Conservation (phyloP, 2,329 filamentous ascomycete species). For the Nothophoma quercina region DNA sequence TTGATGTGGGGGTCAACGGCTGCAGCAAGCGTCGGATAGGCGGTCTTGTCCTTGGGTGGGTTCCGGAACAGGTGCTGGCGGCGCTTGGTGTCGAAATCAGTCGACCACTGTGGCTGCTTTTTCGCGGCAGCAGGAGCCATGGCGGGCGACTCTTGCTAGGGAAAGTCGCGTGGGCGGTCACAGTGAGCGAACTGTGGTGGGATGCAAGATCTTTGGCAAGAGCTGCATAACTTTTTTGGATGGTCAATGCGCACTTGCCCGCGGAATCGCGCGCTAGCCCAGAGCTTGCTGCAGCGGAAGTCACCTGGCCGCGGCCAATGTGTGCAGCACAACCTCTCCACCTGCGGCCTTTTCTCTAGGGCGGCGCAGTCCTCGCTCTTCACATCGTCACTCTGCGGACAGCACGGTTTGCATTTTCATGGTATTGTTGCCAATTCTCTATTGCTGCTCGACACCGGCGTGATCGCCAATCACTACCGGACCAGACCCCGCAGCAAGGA, state of each 20-base stretch:
- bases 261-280: conserved; percentile 19
- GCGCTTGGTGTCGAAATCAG: conserved; percentile 83
- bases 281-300: conserved; percentile 21
- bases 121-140: conserved; percentile 55
- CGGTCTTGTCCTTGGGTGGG: conserved; percentile 84
- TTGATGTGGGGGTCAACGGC: conserved; percentile 93
- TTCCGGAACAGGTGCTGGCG: conserved; percentile 89
- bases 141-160: conserved; percentile 19
- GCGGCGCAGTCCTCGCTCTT: conserved; percentile 42
- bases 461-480: conserved; percentile 39
- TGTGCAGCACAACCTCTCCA: conserved; percentile 33
- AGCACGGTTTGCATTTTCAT: conserved; percentile 18
- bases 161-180: conserved; percentile 17
- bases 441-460: conserved; percentile 35
- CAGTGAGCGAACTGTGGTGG: conserved; percentile 8
- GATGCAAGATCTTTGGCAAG: too few relatives aligned
- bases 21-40: conserved; percentile 84
- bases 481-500: conserved; percentile 48
- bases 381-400: conserved; percentile 28
- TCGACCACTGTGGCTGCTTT: conserved; percentile 70
- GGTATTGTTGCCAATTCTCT: conserved; percentile 32
- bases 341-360: conserved; percentile 25
- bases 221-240: conserved; percentile 19
- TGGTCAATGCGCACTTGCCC: conserved; percentile 13
- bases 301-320: conserved; percentile 24